Conservation (phyloP, 768 basidiomycete genomes). For the Kwoniella sp. region DNA sequence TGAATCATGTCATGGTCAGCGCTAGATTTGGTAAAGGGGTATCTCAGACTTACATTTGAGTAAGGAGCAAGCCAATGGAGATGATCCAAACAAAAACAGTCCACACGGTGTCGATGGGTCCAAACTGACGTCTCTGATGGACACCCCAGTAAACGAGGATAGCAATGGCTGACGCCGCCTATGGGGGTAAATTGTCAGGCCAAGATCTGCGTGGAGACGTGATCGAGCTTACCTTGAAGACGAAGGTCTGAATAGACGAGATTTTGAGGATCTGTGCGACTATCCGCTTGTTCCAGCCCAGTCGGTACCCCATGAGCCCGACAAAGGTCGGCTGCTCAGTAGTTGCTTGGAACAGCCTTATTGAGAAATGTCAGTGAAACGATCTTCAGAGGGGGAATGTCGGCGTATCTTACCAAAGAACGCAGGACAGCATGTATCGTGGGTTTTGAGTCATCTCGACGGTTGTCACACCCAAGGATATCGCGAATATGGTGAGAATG, state of each 20-base stretch:
- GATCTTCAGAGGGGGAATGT: neutral
- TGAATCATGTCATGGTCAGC: conserved; percentile 2
- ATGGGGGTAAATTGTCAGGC: neutral
- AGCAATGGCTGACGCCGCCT: conserved; percentile 29
- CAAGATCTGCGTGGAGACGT: neutral
- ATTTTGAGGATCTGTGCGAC: conserved; percentile 21
- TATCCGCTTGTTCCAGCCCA: conserved; percentile 19
- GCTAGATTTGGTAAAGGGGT: neutral
- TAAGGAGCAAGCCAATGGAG: conserved; percentile 27
- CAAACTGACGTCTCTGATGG: conserved; percentile 18
- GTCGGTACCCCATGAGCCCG: conserved; percentile 29
- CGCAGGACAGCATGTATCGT: conserved; percentile 20
- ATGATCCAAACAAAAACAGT: conserved; percentile 24
- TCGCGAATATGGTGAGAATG: conserved; percentile 32
- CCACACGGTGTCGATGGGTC: conserved; percentile 28
- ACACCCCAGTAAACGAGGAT: conserved; percentile 34
- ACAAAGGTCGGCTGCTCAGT: conserved; percentile 35
- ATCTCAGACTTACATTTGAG: conserved; percentile 28
- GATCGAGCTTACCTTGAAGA: conserved; percentile 26
- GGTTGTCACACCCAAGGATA: conserved; percentile 28
- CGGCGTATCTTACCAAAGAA: conserved; percentile 21
- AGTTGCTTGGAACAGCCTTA: conserved; percentile 38
- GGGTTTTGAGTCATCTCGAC: conserved; percentile 27
- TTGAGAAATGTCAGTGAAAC: no score
- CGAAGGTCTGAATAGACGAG: conserved; percentile 27